Conservation (phyloP, 768 basidiomycete genomes). For the Collybia sp. region DNA sequence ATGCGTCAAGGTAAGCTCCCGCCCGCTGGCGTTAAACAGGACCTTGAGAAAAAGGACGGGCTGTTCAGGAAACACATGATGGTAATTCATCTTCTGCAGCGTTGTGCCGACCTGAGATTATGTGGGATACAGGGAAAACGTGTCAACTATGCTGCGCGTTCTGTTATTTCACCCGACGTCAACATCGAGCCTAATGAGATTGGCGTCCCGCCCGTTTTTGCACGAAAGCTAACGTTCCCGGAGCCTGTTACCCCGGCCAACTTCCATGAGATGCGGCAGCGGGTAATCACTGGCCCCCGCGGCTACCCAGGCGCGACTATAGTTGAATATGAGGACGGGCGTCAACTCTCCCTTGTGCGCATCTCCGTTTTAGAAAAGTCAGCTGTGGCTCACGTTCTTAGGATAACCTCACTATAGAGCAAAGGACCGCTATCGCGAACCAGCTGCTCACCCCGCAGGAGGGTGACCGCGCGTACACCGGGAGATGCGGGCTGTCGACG, state of each 20-base stretch:
- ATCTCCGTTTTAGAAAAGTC: not conserved
- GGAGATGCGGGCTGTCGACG: conserved; percentile 61
- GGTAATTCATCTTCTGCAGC: conserved; percentile 38
- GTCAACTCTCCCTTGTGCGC: conserved; percentile 72
- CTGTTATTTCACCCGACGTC: conserved; percentile 99
- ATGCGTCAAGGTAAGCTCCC: conserved; percentile 85
- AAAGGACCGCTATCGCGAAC: conserved; percentile 93
- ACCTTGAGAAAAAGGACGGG: conserved; percentile 98
- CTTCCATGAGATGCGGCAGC: conserved; percentile 80
- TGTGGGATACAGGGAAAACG: conserved; percentile 77
- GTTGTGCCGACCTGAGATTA: not conserved
- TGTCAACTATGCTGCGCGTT: conserved; percentile 98
- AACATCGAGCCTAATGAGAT: conserved; percentile 99
- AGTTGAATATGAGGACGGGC: conserved; percentile 95
- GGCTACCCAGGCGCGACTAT: conserved; percentile 90
- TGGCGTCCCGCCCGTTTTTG: conserved; percentile 96
- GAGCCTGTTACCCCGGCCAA: conserved; percentile 95
- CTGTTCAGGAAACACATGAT: conserved; percentile 99
- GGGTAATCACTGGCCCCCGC: conserved; percentile 88
- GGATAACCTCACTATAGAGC: conserved; percentile 85
- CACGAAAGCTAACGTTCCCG: conserved; percentile 93
- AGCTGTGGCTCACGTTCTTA: conserved; percentile 21
- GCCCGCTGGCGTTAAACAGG: conserved; percentile 92
- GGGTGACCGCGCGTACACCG: conserved; percentile 45
- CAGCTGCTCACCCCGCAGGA: conserved; percentile 91